Evolutionary conservation across 2,329 filamentous ascomycete genomes (phyloP).

Genomic region (Apiospora sp.): DNA sequence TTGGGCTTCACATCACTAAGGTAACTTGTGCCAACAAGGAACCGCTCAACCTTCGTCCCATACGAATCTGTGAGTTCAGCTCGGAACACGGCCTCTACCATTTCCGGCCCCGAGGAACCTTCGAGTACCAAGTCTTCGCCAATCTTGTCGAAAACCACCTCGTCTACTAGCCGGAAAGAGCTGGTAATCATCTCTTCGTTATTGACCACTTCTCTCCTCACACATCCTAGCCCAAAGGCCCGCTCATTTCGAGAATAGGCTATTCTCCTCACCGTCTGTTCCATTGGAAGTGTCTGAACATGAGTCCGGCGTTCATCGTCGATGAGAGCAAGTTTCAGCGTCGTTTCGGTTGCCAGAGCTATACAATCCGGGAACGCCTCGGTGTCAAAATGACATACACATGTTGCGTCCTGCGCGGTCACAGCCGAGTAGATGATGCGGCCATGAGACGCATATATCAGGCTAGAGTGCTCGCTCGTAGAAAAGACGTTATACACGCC

Average conservation of each 20-base stretch:
- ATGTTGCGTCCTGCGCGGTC: slow-evolving; percentile 84
- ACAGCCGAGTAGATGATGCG: slow-evolving; percentile 93
- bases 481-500: slow-evolving; percentile 85
- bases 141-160: slow-evolving; percentile 83
- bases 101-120: slow-evolving; percentile 61
- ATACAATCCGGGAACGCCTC: slow-evolving; percentile 83
- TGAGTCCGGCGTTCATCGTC: slow-evolving; percentile 89
- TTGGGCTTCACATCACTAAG: slow-evolving; percentile 65
- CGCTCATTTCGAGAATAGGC: slow-evolving; percentile 83
- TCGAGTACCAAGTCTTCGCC: slow-evolving; percentile 72
- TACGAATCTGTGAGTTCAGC: slow-evolving; percentile 70
- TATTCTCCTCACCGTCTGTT: slow-evolving; percentile 85
- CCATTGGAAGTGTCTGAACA: slow-evolving; percentile 79
- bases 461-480: slow-evolving; percentile 90
- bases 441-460: slow-evolving; percentile 90
- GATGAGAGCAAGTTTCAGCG: slow-evolving; percentile 81
- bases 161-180: slow-evolving; percentile 89
- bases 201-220: slow-evolving; percentile 74
- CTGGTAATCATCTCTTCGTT: slow-evolving; percentile 80
- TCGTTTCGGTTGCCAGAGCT: slow-evolving; percentile 77
- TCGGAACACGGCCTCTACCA: slow-evolving; percentile 85
- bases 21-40: slow-evolving; percentile 90
- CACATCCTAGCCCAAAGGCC: slow-evolving; percentile 87
- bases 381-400: slow-evolving; percentile 83
- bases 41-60: slow-evolving; percentile 73